phyloP scores from a whole-genome alignment of 371 early-diverging fungal species.

The Mucor circinelloides region DNA sequence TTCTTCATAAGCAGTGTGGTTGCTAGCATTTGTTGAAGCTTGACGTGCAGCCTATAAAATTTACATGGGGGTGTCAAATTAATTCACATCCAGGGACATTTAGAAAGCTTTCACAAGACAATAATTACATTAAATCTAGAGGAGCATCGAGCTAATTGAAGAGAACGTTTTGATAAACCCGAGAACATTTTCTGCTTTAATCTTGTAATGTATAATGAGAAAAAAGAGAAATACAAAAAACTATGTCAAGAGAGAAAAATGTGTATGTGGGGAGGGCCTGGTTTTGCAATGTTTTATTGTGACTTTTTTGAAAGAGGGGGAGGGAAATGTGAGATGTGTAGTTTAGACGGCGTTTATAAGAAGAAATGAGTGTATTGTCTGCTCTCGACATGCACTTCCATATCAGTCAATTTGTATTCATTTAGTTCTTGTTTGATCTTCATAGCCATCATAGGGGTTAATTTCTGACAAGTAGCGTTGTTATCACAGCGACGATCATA shows the following conservation, averaged over 20 bases:
- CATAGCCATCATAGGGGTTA: conserved; percentile 71
- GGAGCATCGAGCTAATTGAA: conserved; percentile 12
- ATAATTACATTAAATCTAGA: conserved; percentile 11
- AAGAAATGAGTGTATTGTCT: conserved; percentile 76
- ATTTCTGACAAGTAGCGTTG: conserved; percentile 59
- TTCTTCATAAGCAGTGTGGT: conserved; percentile 71
- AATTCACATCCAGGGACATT: background rate
- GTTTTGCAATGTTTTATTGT: background rate
- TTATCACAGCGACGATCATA: conserved; percentile 75
- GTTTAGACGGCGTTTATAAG: conserved; percentile 36
- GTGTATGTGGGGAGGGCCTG: background rate
- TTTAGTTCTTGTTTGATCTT: conserved; percentile 79
- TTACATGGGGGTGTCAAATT: background rate
- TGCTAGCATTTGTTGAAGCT: conserved; percentile 21
- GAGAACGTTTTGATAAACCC: conserved; percentile 10
- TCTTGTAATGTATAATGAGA: background rate
- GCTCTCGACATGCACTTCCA: conserved; percentile 77
- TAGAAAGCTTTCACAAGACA: background rate
- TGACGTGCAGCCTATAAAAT: conserved; percentile 21
- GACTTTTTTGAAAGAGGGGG: background rate
- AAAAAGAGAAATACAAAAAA: background rate
- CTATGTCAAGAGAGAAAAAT: too few relatives aligned
- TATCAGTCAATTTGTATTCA: conserved; percentile 74
- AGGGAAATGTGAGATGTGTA: background rate
- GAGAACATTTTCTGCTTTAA: conserved; percentile 5